phyloP scores from a whole-genome alignment of 768 basidiomycete genomes.

The Pluteus cervinus region DNA sequence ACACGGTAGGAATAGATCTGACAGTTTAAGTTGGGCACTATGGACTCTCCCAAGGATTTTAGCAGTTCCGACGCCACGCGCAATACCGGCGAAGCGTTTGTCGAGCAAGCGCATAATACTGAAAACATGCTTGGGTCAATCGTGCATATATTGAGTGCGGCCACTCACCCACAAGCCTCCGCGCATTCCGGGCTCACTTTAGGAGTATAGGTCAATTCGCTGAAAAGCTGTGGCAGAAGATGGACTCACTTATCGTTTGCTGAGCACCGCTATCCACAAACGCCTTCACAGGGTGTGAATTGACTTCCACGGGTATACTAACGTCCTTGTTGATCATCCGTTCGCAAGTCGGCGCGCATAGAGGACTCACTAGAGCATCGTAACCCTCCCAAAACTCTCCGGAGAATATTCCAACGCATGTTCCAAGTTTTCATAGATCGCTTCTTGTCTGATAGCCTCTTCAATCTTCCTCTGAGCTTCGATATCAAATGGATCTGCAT shows the following conservation, averaged over 20 bases:
- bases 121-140: constrained; percentile 5
- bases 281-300: constrained; percentile 84
- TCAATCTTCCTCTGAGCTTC: constrained; percentile 93
- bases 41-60: constrained; percentile 93
- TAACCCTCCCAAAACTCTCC: constrained; percentile 89
- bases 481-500: constrained; percentile 86
- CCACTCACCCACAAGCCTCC: constrained; percentile 77
- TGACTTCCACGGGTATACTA: constrained; percentile 90
- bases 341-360: background rate
- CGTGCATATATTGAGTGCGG: background rate
- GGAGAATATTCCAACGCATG: constrained; percentile 93
- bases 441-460: constrained; percentile 86
- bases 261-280: constrained; percentile 99
- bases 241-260: constrained; percentile 81
- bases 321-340: background rate
- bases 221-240: background rate
- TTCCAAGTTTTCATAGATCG: constrained; percentile 86
- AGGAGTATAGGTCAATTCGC: constrained; percentile 1
- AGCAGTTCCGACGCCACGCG: constrained; percentile 91
- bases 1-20: constrained; percentile 80
- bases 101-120: constrained; percentile 95
- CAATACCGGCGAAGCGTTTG: constrained; percentile 81
- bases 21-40: constrained; percentile 85
- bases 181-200: constrained; percentile 90
- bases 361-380: constrained; percentile 87